Evolutionary conservation across 1,284 basidiomycete species (phyloP).

Genomic region (Melampsora abietis-canadensis): DNA sequence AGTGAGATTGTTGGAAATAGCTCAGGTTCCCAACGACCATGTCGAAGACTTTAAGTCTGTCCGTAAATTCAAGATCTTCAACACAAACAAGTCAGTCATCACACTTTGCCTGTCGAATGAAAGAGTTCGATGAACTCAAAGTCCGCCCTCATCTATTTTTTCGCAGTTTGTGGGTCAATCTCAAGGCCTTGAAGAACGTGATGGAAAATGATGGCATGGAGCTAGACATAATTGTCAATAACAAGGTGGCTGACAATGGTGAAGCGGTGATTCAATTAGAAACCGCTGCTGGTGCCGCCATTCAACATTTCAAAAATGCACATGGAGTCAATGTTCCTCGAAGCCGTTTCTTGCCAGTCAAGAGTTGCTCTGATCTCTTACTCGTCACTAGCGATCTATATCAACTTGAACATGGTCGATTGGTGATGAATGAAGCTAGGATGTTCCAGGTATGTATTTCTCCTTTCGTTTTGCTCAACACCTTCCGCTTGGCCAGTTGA

Average conservation of each 20-base stretch:
- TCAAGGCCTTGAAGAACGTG: slow-evolving; percentile 82
- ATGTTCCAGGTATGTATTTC: slow-evolving; percentile 44
- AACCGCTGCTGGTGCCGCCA: slow-evolving; percentile 94
- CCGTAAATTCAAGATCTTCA: slow-evolving; percentile 65
- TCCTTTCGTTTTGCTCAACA: neutral
- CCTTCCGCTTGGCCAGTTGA: no score
- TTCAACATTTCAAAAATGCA: slow-evolving; percentile 92
- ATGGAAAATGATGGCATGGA: slow-evolving; percentile 79
- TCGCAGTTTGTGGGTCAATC: slow-evolving; percentile 96
- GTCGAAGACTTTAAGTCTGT: slow-evolving; percentile 96
- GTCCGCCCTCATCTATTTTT: slow-evolving; percentile 43
- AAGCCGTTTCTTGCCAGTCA: slow-evolving; percentile 91
- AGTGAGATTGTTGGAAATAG: slow-evolving; percentile 92
- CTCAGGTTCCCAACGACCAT: slow-evolving; percentile 96
- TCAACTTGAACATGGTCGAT: slow-evolving; percentile 86
- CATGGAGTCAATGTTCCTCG: slow-evolving; percentile 98
- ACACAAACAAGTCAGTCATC: slow-evolving; percentile 54
- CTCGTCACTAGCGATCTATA: slow-evolving; percentile 97
- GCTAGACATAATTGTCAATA: slow-evolving; percentile 90
- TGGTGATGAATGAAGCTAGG: slow-evolving; percentile 65
- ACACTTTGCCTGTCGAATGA: neutral
- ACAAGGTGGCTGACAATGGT: slow-evolving; percentile 78
- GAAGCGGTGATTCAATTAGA: slow-evolving; percentile 86
- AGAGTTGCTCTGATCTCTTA: slow-evolving; percentile 65
- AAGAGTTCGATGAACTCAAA: neutral